A percentile compares a stretch with the other conserved stretches of the same genome.
Conservation (phyloP, 331 rosid species). For the Quercus lobata region DNA sequence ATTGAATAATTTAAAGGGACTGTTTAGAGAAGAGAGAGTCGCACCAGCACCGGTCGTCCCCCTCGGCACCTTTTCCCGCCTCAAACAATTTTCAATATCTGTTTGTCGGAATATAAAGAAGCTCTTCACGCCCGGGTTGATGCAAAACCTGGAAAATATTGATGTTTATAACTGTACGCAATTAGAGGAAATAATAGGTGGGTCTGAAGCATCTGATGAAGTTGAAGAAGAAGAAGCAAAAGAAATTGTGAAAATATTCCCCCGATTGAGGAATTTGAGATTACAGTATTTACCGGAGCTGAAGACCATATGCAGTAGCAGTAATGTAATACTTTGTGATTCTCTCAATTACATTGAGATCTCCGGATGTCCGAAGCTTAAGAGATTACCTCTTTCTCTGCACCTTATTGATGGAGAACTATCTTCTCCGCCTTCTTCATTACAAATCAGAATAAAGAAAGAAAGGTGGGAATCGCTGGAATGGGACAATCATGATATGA, state of each 20-base stretch:
- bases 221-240: too few relatives aligned
- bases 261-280: fast-evolving
- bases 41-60: background rate
- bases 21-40: background rate
- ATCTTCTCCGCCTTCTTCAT: too few relatives aligned
- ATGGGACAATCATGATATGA: too few relatives aligned
- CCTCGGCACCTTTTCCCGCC: background rate
- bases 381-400: too few relatives aligned
- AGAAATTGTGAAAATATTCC: background rate
- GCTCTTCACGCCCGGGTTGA: background rate
- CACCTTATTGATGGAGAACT: too few relatives aligned
- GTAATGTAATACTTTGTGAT: background rate
- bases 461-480: too few relatives aligned
- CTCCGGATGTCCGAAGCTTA: too few relatives aligned
- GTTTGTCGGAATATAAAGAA: constrained; percentile 16
- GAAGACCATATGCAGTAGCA: background rate
- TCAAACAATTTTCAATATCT: background rate
- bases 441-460: fast-evolving
- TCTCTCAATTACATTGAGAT: background rate
- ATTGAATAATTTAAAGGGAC: background rate
- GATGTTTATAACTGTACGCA: fast-evolving
- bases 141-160: background rate
- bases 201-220: too few relatives aligned
- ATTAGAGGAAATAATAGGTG: background rate
- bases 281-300: background rate